Evolutionary conservation across 2,329 filamentous ascomycete genomes (phyloP), one percentile per base, ranked within the genome.

Genomic region (Cladophialophora exuberans): DNA sequence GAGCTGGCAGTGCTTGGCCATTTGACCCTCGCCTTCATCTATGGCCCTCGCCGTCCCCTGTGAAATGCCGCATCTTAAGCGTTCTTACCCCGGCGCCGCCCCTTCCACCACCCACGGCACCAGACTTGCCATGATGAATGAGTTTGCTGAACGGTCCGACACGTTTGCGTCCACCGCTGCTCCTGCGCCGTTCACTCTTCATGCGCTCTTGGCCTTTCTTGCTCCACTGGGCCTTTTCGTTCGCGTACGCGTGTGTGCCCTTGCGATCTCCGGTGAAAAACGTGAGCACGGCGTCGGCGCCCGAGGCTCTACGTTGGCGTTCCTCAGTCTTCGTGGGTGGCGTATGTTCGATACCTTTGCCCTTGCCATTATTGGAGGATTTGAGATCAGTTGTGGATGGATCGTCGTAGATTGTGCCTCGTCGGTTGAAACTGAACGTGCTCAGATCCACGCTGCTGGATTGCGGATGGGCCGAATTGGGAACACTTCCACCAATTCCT

Each of bases 191-290:
- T 17, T 22, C 13, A 17, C 49, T 33, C 44, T 57, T 53, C 22
- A 48, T 28, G 20, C 48, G 50, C 18, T 57, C 53, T 17, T 38
- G 35, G 1, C 57, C 60, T 15, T 58, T 60, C 13, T 57, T 54
- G 33, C 58, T 62, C 60, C 60, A 62, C n/a, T 52, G 53, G 10
- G 60, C 52, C 35, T 18, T 50, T 6, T 55, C 43, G 10, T 13
- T 39, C 25, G 51, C 57, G 26, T 61, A 59, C 17, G 49, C 30
- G 39, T 60, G 52, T 4, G 22, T 41, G 11, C 60, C 60, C 33
- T 20, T 51, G 9, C 60, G 39, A 25, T 57, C 50, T 15, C 60
- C 60, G 4, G 60, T 62, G 36, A 62, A 59, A 33, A 62, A 62
- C 2, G 49, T 54, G 7, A 62, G 38, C 7, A 62, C 39, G 2